Evolutionary conservation across 192 early-diverging fungal species (phyloP).

Genomic region (Coemansia sp.): DNA sequence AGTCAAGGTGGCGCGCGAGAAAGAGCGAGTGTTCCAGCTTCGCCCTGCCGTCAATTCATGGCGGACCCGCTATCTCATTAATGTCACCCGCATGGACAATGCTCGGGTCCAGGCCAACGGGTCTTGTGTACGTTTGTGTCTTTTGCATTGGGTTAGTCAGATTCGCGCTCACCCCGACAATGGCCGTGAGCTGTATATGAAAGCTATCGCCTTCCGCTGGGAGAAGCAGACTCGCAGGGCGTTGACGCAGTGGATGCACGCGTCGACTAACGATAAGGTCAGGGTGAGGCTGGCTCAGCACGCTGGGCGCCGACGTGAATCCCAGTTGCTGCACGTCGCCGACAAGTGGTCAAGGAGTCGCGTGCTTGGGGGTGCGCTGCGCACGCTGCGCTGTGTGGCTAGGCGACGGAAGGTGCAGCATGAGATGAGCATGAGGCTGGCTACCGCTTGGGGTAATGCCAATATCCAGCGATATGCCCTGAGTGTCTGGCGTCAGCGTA

Average conservation of each 20-base stretch:
- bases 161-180: slow-evolving; percentile 6
- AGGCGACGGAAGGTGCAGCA: slow-evolving; percentile 3
- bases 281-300: slow-evolving; percentile 20
- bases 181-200: slow-evolving; percentile 3
- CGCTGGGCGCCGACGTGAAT: neutral
- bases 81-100: slow-evolving; percentile 7
- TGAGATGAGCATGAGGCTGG: slow-evolving; percentile 23
- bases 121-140: slow-evolving; percentile 19
- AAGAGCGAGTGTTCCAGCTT: slow-evolving; percentile 7
- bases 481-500: slow-evolving; percentile 20
- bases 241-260: slow-evolving; percentile 22
- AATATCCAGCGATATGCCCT: slow-evolving; percentile 22
- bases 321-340: slow-evolving; percentile 7
- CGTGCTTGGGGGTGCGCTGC: neutral
- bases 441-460: slow-evolving; percentile 35
- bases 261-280: slow-evolving; percentile 15
- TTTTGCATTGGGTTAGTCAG: slow-evolving; percentile 21
- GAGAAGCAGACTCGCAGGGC: slow-evolving; percentile 30
- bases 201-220: slow-evolving; percentile 37
- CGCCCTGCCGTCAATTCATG: slow-evolving; percentile 8
- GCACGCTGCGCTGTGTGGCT: neutral
- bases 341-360: slow-evolving; percentile 1
- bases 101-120: slow-evolving; percentile 17
- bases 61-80: slow-evolving; percentile 7
- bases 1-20: slow-evolving; percentile 11